Evolutionary conservation across 108 stramenopile species (phyloP).

Genomic region (Fragilaria crotonensis): DNA sequence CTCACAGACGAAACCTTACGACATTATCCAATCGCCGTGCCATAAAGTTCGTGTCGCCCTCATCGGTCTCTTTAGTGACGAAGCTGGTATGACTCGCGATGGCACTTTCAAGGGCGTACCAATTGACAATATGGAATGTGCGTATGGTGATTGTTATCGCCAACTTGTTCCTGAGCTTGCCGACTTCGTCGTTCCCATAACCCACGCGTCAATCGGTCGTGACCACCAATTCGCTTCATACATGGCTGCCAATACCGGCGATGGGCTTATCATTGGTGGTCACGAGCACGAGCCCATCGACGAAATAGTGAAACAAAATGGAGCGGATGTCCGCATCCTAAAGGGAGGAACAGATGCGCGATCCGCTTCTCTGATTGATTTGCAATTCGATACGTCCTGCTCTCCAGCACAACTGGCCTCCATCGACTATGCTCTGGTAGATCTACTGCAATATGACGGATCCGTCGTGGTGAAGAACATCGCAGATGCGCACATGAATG

Average conservation of each 20-base stretch:
- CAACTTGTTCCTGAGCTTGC: slow-evolving; percentile 10
- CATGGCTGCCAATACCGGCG: slow-evolving; percentile 20
- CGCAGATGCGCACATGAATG: slow-evolving; percentile 44
- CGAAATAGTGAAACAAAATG: slow-evolving; percentile 21
- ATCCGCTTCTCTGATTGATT: slow-evolving; percentile 53
- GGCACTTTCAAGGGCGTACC: slow-evolving; percentile 56
- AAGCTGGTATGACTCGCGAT: slow-evolving; percentile 54
- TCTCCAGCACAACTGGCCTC: slow-evolving; percentile 7
- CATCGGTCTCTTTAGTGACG: slow-evolving; percentile 65
- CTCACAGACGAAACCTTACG: slow-evolving; percentile 16
- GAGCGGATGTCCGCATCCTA: slow-evolving; percentile 30
- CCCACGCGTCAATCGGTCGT: slow-evolving; percentile 45
- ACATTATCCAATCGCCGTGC: slow-evolving; percentile 16
- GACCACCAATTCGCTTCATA: slow-evolving; percentile 45
- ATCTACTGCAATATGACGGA: slow-evolving; percentile 22
- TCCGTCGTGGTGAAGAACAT: slow-evolving; percentile 37
- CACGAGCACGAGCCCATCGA: slow-evolving; percentile 67
- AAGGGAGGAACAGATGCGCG: slow-evolving; percentile 65
- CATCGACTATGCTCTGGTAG: slow-evolving; percentile 30
- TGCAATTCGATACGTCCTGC: slow-evolving; percentile 33
- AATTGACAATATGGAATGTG: slow-evolving; percentile 39
- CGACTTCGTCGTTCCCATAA: slow-evolving; percentile 52
- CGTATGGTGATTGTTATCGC: slow-evolving; percentile 11
- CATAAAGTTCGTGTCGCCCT: slow-evolving; percentile 35
- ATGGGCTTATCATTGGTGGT: slow-evolving; percentile 65